A percentile compares a stretch with the other conserved stretches of the same genome.
Conservation (phyloP, 345 rosid species). For the Viola odorata region DNA sequence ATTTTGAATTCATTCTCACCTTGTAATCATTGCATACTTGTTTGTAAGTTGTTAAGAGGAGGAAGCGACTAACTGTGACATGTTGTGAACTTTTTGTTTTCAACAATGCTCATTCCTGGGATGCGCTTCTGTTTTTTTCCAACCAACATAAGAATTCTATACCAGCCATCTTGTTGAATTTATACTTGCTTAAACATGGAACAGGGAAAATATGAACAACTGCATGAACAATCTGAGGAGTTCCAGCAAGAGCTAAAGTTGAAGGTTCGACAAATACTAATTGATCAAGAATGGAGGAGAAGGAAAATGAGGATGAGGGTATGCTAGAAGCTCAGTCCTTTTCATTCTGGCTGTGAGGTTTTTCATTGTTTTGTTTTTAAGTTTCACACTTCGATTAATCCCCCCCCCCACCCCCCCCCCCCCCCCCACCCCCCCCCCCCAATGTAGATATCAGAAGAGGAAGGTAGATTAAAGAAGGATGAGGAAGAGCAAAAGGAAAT, state of each 20-base stretch:
- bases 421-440: slow-evolving; percentile 2
- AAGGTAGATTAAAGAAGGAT: slow-evolving; percentile 95
- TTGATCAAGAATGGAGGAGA: slow-evolving; percentile 97
- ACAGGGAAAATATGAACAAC: slow-evolving; percentile 87
- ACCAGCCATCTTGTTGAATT: background rate
- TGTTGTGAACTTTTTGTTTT: background rate
- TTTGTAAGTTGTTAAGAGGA: background rate
- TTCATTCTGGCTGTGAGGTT: slow-evolving; percentile 8
- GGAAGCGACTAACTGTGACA: background rate
- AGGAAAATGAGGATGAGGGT: slow-evolving; percentile 99
- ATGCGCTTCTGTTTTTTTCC: background rate
- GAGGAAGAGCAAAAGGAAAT: slow-evolving; percentile 93
- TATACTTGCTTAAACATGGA: slow-evolving; percentile 4
- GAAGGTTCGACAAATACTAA: slow-evolving; percentile 85
- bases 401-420: slow-evolving; percentile 1
- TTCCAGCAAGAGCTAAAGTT: slow-evolving; percentile 71
- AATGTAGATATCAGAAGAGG: slow-evolving; percentile 91
- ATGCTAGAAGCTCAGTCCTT: slow-evolving; percentile 23
- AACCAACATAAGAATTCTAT: background rate
- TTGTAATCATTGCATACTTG: background rate
- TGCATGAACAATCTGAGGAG: slow-evolving; percentile 66
- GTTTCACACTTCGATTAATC: background rate
- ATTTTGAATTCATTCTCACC: background rate
- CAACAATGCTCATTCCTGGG: background rate
- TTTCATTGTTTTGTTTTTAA: background rate